phyloP scores from a whole-genome alignment of 202 grass and related monocot genomes.

The Sporobolus alterniflorus region DNA sequence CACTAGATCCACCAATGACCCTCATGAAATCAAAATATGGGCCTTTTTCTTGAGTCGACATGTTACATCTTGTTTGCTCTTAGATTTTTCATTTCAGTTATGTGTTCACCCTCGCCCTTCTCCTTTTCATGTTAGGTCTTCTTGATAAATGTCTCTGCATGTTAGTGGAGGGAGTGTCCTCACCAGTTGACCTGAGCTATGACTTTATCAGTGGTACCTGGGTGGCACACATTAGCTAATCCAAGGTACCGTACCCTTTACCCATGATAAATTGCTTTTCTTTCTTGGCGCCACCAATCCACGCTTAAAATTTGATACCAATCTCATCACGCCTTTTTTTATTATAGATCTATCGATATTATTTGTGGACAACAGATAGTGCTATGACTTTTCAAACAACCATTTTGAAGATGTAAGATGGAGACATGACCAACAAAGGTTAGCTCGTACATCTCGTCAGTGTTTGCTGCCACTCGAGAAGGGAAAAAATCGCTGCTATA shows the following conservation, averaged over 20 bases:
- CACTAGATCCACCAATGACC: neutral
- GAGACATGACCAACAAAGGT: conserved; percentile 21
- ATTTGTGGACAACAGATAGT: neutral
- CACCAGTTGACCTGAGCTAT: neutral
- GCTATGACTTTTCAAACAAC: neutral
- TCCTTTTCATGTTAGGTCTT: neutral
- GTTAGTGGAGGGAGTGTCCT: neutral
- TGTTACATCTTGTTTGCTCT: neutral
- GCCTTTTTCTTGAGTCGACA: neutral
- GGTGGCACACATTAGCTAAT: neutral
- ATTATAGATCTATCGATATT: neutral
- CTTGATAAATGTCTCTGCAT: neutral
- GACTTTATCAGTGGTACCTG: neutral
- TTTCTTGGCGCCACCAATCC: neutral
- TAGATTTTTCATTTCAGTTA: neutral
- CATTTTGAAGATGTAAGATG: neutral
- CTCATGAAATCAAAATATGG: neutral
- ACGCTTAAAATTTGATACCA: neutral
- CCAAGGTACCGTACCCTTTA: neutral
- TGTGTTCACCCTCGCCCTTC: no score
- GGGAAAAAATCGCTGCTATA: neutral
- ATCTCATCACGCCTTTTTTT: neutral
- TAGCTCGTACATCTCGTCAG: conserved; percentile 12
- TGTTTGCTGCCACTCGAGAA: neutral
- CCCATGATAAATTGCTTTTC: neutral